A percentile compares a stretch with the other conserved stretches of the same genome.
phyloP scores from a whole-genome alignment of 495 filamentous ascomycete species.

The Penicillium waksmanii region DNA sequence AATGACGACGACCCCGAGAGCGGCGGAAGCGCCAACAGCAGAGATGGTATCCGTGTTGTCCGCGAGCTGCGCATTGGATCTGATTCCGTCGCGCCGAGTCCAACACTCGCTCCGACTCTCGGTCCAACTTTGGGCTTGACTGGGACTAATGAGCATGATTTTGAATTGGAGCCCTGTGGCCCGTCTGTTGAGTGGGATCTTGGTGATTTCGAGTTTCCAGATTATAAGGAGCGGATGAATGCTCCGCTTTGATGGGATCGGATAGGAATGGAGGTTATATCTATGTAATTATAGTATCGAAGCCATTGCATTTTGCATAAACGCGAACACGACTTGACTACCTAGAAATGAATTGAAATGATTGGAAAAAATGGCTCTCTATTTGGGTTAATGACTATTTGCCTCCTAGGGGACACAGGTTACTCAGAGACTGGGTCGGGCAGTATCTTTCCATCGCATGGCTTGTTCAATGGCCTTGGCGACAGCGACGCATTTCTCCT shows the following conservation, averaged over 20 bases:
- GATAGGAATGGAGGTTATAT: neutral
- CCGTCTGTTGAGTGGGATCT: constrained; percentile 31
- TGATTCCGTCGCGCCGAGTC: constrained; percentile 9
- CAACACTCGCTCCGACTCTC: neutral
- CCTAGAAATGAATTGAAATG: neutral
- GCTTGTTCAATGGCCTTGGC: constrained; percentile 42
- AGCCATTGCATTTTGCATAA: neutral
- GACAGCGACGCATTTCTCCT: constrained; percentile 52
- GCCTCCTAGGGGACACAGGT: neutral
- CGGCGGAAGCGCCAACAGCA: constrained; percentile 1
- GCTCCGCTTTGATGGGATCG: constrained; percentile 21
- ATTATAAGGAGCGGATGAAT: constrained; percentile 36
- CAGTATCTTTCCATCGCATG: constrained; percentile 18
- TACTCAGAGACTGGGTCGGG: constrained; percentile 19
- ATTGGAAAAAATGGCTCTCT: too few species aligned
- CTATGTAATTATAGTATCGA: neutral
- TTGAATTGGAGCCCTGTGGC: constrained; percentile 20
- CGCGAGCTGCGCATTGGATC: constrained; percentile 36
- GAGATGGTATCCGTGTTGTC: constrained; percentile 37
- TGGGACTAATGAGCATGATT: constrained; percentile 6
- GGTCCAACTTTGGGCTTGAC: neutral
- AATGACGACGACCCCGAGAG: constrained; percentile 11
- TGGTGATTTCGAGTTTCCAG: constrained; percentile 33
- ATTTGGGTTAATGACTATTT: neutral
- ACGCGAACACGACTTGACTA: neutral